Base-by-base conservation (phyloP, 2,329 filamentous ascomycete genomes). In the Cercospora sojina region DNA sequence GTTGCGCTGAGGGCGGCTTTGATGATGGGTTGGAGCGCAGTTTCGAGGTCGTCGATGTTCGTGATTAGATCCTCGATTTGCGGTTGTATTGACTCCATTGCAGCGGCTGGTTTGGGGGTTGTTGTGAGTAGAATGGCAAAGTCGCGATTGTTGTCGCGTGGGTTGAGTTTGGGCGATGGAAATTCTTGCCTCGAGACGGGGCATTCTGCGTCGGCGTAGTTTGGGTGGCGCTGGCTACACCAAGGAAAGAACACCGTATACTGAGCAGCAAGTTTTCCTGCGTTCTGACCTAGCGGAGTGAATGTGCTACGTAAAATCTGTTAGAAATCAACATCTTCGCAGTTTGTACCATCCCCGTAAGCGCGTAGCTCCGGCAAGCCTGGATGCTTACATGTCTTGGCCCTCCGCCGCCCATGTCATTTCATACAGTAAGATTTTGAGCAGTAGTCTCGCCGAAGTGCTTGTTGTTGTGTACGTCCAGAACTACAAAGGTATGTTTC, bases 11-110 rank as follows among this genome's bases (percentile, higher is more conserved):
- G 81, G 1, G 85, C 79, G 59, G 84, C 84, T 38, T 84, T 82
- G 27, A 96, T 81, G 5, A 98, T 81, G n/a, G 94, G 92, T 69
- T 86, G 80, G 29, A 98, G 83, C 3, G 86, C 84, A 38, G 89
- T 86, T 76, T 96, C 88, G 56, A 98, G 85, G 64, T 89, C 86
- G 79, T 96, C 91, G 59, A 98, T 86, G 77, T 93, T 88, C 8
- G 59, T 62, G 72, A 87, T 86, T 60, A 97, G 87, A 77, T 89
- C 86, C 73, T 91, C 87, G 59, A 96, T 82, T 60, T 91, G 85
- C 31, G 89, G 86, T 9, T 85, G 80, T 62, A 95, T 83, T 16
- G 81, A 77, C 43, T 87, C 85, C 85, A 87, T 87, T 62, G 32
- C 65, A 59, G 5, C 31, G 41, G 58, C 29, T 5, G 32, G 5